Evolutionary conservation across 176 grass and related monocot species (phyloP).

Genomic region (Poa pratensis): DNA sequence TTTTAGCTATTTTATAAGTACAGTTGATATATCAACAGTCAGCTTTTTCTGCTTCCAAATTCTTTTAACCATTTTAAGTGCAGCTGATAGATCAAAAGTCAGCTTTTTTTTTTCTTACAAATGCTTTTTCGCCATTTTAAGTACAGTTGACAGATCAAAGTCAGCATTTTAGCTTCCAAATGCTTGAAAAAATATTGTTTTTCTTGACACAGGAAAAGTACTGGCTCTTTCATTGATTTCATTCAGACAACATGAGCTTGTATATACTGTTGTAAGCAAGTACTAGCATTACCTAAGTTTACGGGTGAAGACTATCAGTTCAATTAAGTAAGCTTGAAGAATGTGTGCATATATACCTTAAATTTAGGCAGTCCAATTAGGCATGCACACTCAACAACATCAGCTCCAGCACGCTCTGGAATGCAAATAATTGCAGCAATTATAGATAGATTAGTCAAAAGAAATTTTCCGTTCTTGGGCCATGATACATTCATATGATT

Average conservation of each 20-base stretch:
- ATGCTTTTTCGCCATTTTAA: neutral
- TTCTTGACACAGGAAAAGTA: neutral
- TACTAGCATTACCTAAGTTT: no score
- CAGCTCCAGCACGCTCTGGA: conserved; percentile 77
- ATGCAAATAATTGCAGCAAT: conserved; percentile 42
- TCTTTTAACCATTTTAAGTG: neutral
- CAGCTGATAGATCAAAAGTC: conserved; percentile 1
- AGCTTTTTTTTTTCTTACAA: neutral
- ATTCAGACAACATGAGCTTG: neutral
- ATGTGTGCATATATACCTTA: conserved; percentile 51
- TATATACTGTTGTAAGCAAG: neutral
- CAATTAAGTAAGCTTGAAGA: neutral
- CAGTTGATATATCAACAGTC: conserved; percentile 1
- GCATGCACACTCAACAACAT: conserved; percentile 95
- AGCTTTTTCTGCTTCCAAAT: neutral
- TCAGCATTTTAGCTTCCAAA: neutral
- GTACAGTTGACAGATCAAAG: conserved; percentile 15
- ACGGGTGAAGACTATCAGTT: no score
- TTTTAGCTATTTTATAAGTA: neutral
- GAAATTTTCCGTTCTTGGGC: neutral
- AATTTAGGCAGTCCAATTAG: conserved; percentile 90
- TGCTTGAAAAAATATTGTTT: neutral
- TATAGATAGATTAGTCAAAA: conserved; percentile 31
- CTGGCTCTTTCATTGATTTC: neutral
- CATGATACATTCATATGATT: conserved; percentile 32